Conservation (phyloP, 2,329 filamentous ascomycete species). For the Stachybotrys elegans region DNA sequence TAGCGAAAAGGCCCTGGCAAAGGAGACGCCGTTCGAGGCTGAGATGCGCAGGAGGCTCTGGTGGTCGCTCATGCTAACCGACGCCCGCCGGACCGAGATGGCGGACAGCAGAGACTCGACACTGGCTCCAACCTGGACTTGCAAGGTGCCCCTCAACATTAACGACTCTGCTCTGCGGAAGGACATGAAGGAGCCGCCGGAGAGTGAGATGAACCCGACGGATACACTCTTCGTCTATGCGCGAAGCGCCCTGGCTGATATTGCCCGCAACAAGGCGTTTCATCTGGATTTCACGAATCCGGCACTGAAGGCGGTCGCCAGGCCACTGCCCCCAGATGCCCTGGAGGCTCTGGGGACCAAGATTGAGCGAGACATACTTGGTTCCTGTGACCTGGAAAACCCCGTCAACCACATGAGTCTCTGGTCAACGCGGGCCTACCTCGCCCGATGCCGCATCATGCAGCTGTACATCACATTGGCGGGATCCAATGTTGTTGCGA, state of each 20-base stretch:
- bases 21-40: slow-evolving; percentile 37
- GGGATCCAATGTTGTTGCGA: slow-evolving; percentile 12
- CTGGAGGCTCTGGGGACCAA: slow-evolving; percentile 30
- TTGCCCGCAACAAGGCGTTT: slow-evolving; percentile 25
- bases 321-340: slow-evolving; percentile 14
- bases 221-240: slow-evolving; percentile 38
- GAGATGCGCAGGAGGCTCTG: slow-evolving; percentile 58
- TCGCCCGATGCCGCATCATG: slow-evolving; percentile 46
- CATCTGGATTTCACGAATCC: slow-evolving; percentile 31
- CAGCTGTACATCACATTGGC: slow-evolving; percentile 35
- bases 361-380: slow-evolving; percentile 43
- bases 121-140: slow-evolving; percentile 34
- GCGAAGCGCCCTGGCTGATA: slow-evolving; percentile 34
- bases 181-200: slow-evolving; percentile 31
- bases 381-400: slow-evolving; percentile 29
- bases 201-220: slow-evolving; percentile 22
- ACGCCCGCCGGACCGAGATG: slow-evolving; percentile 51
- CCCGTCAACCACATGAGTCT: slow-evolving; percentile 36
- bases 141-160: slow-evolving; percentile 35
- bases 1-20: slow-evolving; percentile 31
- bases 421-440: slow-evolving; percentile 29
- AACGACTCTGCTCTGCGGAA: slow-evolving; percentile 40
- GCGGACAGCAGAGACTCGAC: slow-evolving; percentile 26
- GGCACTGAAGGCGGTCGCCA: slow-evolving; percentile 19
- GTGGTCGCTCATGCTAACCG: slow-evolving; percentile 56